Evolutionary conservation across 345 rosid species (phyloP), one percentile per base, ranked within the genome.

Genomic region (Aquilaria sinensis): DNA sequence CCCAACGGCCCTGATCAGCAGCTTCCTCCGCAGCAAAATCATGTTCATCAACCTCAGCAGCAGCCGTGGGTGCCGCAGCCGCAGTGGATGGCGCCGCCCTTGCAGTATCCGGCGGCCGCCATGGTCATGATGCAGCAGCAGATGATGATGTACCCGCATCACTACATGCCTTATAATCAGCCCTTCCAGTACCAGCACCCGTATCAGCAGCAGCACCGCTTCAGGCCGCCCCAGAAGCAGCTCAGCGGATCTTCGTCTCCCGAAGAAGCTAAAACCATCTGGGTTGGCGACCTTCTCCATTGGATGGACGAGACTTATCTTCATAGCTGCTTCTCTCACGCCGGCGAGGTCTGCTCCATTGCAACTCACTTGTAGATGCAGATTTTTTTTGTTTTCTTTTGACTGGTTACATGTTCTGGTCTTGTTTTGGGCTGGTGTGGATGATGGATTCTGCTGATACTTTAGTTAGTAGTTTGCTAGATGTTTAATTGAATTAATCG

Each of bases 261-360:
- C 43, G 96, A 89, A 34, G 96, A 86, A 69, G 79, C 77, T 0
- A 90, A 85, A 77, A 87, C 95, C 31, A 61, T 90, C 14, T 90
- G 97, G 97, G 74, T 90, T 43, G 97, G 97, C 63, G 97, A 90
- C 69, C 77, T 90, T 78, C 86, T 83, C 69, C 84, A 81, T 75
- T 90, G 97, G 97, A 90, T 90, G 97, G 97, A 90, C 58, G 95
- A 90, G 76, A 66, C 84, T 71, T 90, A 87, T 65, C 86, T 90
- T 61, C 90, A 85, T 65, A 69, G 51, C 47, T 87, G 97, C 52
- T 90, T 90, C 62, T 78, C 89, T 67, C 85, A 79, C 48, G 79
- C 87, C 57, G 86, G 85, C 67, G 92, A 90, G 94, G 97, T 90
- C 60, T 49, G 14, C 7, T 15, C 57, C 30, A 5, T 57, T 8